Percentiles rank a stretch among this genome's conserved stretches.
phyloP scores from a whole-genome alignment of 1,139 yeast genomes.

The Pichia sp. region DNA sequence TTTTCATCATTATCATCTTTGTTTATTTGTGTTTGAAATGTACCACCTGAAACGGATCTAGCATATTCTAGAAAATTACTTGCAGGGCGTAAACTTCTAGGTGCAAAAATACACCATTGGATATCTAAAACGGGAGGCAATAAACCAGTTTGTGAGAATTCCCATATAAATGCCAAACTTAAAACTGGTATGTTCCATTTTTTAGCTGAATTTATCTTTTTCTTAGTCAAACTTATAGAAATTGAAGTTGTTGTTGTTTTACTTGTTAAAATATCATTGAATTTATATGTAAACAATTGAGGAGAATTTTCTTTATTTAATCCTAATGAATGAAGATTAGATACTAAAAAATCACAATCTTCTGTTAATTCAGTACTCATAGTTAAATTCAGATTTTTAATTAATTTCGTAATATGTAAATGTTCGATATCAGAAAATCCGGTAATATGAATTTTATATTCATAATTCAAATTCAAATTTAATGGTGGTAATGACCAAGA shows the following conservation, averaged over 20 bases:
- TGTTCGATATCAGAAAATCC: conserved; percentile 84
- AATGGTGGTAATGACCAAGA: conserved; percentile 67
- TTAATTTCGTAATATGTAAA: conserved; percentile 63
- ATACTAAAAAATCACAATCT: conserved; percentile 55
- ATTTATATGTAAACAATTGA: conserved; percentile 34
- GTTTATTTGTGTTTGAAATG: conserved; percentile 17
- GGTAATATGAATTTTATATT: conserved; percentile 54
- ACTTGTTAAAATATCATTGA: conserved; percentile 22
- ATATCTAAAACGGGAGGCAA: conserved; percentile 32
- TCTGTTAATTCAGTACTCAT: conserved; percentile 47
- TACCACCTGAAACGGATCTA: conserved; percentile 22
- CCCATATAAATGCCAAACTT: conserved; percentile 49
- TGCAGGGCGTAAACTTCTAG: conserved; percentile 25
- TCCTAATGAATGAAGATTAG: conserved; percentile 46
- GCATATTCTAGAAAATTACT: conserved; percentile 35
- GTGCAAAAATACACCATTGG: conserved; percentile 49
- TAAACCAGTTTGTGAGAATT: conserved; percentile 25
- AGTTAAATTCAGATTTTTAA: conserved; percentile 46
- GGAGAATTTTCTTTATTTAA: conserved; percentile 43
- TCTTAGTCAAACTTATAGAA: conserved; percentile 35
- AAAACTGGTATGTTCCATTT: conserved; percentile 53
- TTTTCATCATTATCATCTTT: neutral
- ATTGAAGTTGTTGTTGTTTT: conserved; percentile 17
- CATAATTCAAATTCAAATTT: conserved; percentile 27
- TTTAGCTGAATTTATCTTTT: conserved; percentile 51